Conservation (phyloP, 1,284 basidiomycete genomes). For the Cutaneotrichosporon dermatis region DNA sequence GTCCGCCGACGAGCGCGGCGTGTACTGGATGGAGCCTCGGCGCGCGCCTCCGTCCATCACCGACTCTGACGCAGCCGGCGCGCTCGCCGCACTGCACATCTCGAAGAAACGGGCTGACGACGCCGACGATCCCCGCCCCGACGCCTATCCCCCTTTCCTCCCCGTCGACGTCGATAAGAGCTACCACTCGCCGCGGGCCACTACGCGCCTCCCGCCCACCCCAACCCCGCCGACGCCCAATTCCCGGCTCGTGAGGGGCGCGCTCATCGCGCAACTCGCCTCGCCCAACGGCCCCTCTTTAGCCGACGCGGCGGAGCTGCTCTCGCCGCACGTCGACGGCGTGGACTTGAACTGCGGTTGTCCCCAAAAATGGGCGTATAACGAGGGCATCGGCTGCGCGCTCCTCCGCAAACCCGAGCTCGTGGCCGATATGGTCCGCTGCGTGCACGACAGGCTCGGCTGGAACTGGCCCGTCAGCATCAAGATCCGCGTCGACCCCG, state of each 20-base stretch:
- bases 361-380: slow-evolving; percentile 55
- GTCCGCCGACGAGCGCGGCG: slow-evolving; percentile 53
- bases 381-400: slow-evolving; percentile 58
- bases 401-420: slow-evolving; percentile 57
- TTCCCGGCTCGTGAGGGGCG: slow-evolving; percentile 50
- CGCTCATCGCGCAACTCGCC: slow-evolving; percentile 57
- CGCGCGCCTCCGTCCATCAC: not conserved
- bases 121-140: not conserved
- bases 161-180: slow-evolving; percentile 9
- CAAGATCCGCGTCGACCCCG: slow-evolving; percentile 58
- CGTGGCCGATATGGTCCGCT: slow-evolving; percentile 56
- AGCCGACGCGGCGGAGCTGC: slow-evolving; percentile 57
- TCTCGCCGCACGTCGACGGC: slow-evolving; percentile 53
- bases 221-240: slow-evolving; percentile 26
- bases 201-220: slow-evolving; percentile 32
- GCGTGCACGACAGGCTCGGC: slow-evolving; percentile 55
- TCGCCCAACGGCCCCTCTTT: slow-evolving; percentile 53
- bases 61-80: not conserved
- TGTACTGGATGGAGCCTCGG: slow-evolving; percentile 50
- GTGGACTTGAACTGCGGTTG: slow-evolving; percentile 59
- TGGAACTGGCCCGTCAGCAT: slow-evolving; percentile 56
- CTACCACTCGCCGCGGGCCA: slow-evolving; percentile 24
- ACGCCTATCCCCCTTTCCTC: not conserved
- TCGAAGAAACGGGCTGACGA: not conserved
- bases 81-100: slow-evolving; percentile 1